Conservation (phyloP, 1,284 basidiomycete genomes). For the Leccinum fallax region DNA sequence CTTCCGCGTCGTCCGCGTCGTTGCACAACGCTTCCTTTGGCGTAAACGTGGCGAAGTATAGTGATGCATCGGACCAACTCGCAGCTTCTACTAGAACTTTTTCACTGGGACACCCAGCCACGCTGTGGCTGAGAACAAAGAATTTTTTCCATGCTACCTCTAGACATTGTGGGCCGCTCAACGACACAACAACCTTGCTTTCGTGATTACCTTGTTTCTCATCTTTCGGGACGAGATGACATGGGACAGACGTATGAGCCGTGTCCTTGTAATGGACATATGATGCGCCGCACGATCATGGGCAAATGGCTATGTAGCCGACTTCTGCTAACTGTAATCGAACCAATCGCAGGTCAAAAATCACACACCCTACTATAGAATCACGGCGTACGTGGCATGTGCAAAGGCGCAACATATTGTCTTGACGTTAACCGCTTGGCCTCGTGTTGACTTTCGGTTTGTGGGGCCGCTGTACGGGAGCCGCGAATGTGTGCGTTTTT, state of each 20-base stretch:
- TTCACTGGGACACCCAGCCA: neutral
- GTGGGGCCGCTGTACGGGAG: neutral
- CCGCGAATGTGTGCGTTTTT: neutral
- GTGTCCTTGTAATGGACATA: neutral
- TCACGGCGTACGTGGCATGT: neutral
- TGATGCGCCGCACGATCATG: constrained; percentile 1
- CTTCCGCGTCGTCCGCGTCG: neutral
- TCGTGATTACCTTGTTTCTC: neutral
- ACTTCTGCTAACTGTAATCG: neutral
- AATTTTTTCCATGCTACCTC: neutral
- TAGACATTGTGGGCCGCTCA: neutral
- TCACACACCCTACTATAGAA: neutral
- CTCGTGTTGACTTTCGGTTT: neutral
- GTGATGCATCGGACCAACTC: neutral
- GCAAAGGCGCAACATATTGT: neutral
- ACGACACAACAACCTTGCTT: neutral
- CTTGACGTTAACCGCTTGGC: neutral
- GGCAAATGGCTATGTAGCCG: neutral
- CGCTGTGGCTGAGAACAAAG: neutral
- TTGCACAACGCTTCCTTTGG: neutral
- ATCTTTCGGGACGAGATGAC: neutral
- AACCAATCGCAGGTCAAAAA: neutral
- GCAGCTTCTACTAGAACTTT: neutral
- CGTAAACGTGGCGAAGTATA: neutral
- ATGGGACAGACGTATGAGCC: neutral